Evolutionary conservation across 345 rosid genomes (phyloP).

Genomic region (Brassica nigra): DNA sequence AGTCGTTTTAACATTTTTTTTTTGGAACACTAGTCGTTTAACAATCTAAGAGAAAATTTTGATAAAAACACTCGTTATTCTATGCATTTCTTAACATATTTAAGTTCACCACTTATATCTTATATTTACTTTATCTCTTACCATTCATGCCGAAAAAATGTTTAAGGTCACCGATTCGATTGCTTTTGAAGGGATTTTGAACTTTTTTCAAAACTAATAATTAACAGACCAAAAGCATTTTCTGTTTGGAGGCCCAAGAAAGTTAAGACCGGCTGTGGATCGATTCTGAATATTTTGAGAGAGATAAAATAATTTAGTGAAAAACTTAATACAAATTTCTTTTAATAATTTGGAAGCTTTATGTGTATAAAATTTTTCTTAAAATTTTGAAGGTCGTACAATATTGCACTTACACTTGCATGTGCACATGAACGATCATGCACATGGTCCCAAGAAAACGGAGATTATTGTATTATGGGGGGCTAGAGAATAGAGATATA

Average conservation of each 20-base stretch:
- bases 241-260: background rate
- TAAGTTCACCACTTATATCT: too few species aligned
- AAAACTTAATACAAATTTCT: background rate
- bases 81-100: background rate
- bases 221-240: background rate
- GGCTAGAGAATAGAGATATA: background rate
- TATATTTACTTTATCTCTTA: too few species aligned
- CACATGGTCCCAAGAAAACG: constrained; percentile 44
- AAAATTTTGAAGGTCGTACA: background rate
- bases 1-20: too few species aligned
- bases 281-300: background rate
- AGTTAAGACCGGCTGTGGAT: background rate
- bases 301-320: background rate
- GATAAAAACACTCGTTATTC: background rate
- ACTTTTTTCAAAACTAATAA: background rate
- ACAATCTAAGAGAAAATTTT: background rate
- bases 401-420: background rate
- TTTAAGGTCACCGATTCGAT: background rate
- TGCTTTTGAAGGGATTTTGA: background rate
- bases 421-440: constrained; percentile 4
- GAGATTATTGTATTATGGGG: constrained; percentile 29
- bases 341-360: background rate
- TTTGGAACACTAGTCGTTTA: too few species aligned
- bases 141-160: background rate
- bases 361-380: background rate